Evolutionary conservation across 1,284 basidiomycete genomes (phyloP).

Genomic region (Chalciporus piperatoides): DNA sequence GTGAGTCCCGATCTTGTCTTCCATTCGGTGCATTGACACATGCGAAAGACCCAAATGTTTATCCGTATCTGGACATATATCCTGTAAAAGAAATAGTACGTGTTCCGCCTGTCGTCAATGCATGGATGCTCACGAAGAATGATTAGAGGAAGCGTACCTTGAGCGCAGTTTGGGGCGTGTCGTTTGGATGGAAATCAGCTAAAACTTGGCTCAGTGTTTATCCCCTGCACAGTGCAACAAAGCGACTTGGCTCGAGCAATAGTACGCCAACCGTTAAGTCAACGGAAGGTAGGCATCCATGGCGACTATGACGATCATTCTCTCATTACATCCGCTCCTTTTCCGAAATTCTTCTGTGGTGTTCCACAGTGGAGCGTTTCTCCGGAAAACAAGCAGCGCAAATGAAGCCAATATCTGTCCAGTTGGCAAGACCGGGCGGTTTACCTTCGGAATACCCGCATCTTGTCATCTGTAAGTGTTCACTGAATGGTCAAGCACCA

Average conservation of each 20-base stretch:
- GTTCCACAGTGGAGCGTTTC: neutral
- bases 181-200: slow-evolving; percentile 23
- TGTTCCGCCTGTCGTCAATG: neutral
- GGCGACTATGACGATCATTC: neutral
- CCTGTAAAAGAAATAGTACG: slow-evolving; percentile 26
- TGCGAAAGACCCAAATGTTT: slow-evolving; percentile 37
- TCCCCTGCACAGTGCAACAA: slow-evolving; percentile 15
- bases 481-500: neutral
- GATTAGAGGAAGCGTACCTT: slow-evolving; percentile 8
- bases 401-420: neutral
- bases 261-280: neutral
- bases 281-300: slow-evolving; percentile 7
- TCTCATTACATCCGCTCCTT: neutral
- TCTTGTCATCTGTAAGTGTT: slow-evolving; percentile 33
- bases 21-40: slow-evolving; percentile 9
- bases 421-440: neutral
- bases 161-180: slow-evolving; percentile 13
- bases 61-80: slow-evolving; percentile 47
- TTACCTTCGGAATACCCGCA: slow-evolving; percentile 31
- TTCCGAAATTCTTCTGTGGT: neutral
- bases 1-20: slow-evolving; percentile 23
- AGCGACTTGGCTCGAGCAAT: neutral
- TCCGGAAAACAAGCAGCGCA: neutral
- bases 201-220: slow-evolving; percentile 25
- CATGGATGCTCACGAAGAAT: slow-evolving; percentile 8